Conservation (phyloP, 2,329 filamentous ascomycete genomes). For the Colletotrichum sp. region DNA sequence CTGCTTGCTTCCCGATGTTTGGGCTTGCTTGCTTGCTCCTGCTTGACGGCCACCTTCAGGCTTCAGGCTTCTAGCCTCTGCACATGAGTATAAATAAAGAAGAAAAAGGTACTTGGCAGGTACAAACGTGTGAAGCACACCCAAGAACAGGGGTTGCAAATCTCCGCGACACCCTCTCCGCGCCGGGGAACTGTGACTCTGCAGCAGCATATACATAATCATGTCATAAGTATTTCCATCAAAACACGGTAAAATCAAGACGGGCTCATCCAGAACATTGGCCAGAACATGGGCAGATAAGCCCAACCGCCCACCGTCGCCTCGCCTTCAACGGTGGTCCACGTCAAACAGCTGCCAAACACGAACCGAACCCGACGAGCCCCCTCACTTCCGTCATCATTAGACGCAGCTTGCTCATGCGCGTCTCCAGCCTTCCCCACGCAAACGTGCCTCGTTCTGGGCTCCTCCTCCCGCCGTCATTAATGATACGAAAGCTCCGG, state of each 20-base stretch:
- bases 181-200: not conserved
- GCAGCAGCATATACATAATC: constrained; percentile 8
- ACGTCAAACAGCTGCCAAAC: not conserved
- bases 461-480: not conserved
- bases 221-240: constrained; percentile 10
- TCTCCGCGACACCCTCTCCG: constrained; percentile 12
- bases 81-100: not conserved
- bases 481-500: constrained; percentile 61
- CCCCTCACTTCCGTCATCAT: not conserved
- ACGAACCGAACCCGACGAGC: not conserved
- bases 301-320: not conserved
- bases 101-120: not conserved
- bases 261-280: not conserved
- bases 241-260: not conserved
- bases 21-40: not conserved
- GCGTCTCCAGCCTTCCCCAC: not conserved
- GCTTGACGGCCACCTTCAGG: not conserved
- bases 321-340: not conserved
- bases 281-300: not conserved
- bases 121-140: not conserved
- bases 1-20: not conserved
- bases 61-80: not conserved
- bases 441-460: not conserved
- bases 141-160: constrained; percentile 10
- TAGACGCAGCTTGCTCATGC: not conserved